Evolutionary conservation across 495 filamentous ascomycete genomes (phyloP), one percentile per base, ranked within the genome.

Genomic region (Podospora sp.): DNA sequence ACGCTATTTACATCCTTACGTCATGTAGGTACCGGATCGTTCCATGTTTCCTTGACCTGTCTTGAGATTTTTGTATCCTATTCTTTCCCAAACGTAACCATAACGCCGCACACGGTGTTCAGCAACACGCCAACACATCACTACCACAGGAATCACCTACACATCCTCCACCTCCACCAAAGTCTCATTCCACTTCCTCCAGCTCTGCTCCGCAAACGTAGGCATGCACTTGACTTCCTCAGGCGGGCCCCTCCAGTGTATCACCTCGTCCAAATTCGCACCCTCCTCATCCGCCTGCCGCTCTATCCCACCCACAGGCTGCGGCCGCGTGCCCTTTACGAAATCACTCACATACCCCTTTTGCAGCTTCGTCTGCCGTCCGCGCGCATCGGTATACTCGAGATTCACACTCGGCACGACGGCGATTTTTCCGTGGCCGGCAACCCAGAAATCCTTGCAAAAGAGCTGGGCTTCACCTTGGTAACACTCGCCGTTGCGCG

Each of bases 381-480:
- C 80, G 20, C 69, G 66, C 27, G 76, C 69, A 63, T 81, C 73
- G 5, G 73, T 74, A 64, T 84, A 85, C 56, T 76, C 83, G 2
- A 85, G 60, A 70, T 84, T 86, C 5, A 85, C 75, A 0, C 72
- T 67, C 52, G 84, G 82, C n/a, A 86, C 80, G 2, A 83, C 82
- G 6, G 79, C 75, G 35, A 85, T 83, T 68, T 78, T 82, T 9
- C 79, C 80, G 50, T 76, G 77, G 0, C 83, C 82, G 4, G 71
- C 46, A 7, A 62, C 68, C 80, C 81, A 86, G 61, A 86, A 27
- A 60, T 86, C 83, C 65, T 85, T 86, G 61, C 78, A 79, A 16
- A 86, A 79, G 36, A 84, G 40, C 58, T 76, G 76, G 24, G 83
- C 77, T 69, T 85, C 84, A 0, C 84, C 83, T 65, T 78, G 75